Conservation (phyloP, 1,284 basidiomycete species). For the Cryptococcus jaspeensis region DNA sequence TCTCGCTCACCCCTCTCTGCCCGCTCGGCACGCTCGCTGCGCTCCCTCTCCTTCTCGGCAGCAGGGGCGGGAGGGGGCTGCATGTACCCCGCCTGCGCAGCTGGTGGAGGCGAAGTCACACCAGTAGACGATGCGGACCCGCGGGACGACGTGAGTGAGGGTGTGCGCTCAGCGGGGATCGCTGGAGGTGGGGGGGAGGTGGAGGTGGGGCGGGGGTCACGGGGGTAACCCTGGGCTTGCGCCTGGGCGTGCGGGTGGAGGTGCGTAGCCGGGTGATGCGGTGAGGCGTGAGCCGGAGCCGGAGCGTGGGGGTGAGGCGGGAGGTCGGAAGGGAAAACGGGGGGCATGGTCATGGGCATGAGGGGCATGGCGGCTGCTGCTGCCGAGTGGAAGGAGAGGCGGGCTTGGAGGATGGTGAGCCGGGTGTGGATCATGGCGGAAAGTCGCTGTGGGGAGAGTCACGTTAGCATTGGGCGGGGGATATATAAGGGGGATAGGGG, state of each 20-base stretch:
- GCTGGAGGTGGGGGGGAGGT: neutral
- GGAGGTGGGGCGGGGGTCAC: neutral
- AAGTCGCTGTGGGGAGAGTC: slow-evolving; percentile 28
- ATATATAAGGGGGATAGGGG: neutral
- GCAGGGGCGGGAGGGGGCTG: slow-evolving; percentile 10
- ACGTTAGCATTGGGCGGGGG: neutral
- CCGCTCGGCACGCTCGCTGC: no score
- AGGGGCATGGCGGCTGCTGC: slow-evolving; percentile 13
- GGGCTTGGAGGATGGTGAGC: slow-evolving; percentile 47
- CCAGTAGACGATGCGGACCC: slow-evolving; percentile 12
- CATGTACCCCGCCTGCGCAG: slow-evolving; percentile 4
- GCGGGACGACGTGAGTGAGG: slow-evolving; percentile 21
- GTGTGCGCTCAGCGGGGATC: slow-evolving; percentile 14
- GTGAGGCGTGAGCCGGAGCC: slow-evolving; percentile 2
- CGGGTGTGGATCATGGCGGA: slow-evolving; percentile 48
- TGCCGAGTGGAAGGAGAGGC: slow-evolving; percentile 36
- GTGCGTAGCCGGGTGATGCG: slow-evolving; percentile 19
- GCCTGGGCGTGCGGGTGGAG: slow-evolving; percentile 15
- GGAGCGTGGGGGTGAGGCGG: neutral
- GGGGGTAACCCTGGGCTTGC: neutral
- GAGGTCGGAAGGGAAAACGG: neutral
- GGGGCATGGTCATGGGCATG: slow-evolving; percentile 2
- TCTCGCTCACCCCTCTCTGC: neutral
- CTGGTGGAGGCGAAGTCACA: slow-evolving; percentile 8
- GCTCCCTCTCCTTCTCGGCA: neutral